Evolutionary conservation across 306 rosid genomes (phyloP), one percentile per base, ranked within the genome.

Genomic region (Morella rubra): DNA sequence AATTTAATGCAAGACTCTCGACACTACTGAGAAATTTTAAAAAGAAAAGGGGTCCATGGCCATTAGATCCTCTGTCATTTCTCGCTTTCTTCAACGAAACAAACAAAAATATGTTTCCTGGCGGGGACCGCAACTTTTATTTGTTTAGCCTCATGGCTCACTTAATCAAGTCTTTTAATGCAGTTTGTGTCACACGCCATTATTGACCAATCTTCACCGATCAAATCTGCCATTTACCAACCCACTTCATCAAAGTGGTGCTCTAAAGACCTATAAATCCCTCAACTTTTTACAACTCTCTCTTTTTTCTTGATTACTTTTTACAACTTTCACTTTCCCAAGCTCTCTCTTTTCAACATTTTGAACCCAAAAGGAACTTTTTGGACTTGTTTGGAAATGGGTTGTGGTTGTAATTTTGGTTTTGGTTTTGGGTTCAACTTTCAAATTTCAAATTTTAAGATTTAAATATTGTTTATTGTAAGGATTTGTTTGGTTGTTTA

Each of bases 171-270:
- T 42, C 27, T n/a, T 59, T 0, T 47, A 74, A 83, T 79, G 86
- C 71, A 69, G 18, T 74, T 44, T 76, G 78, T 76, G 85, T 87
- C 81, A 69, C 72, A 83, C 22, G 44, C 76, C 77, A 85, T 50
- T 59, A 59, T 61, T 45, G 3, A 24, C 37, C 32, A 59, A 5
- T 67, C 55, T 58, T 44, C 15, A 49, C 49, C 74, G 46, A 41
- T 76, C 77, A 52, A 18, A 58, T 58, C 3, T 54, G 56, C 42
- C 41, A 65, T 50, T n/a, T n/a, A n/a, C n/a, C n/a, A n/a, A n/a
- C 44, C 54, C 56, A 16, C 74, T 59, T 32, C 50, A n/a, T 27
- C 64, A 73, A 16, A 60, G 2, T 5, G 6, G 18, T 18, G 46
- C 62, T 45, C 64, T 61, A 41, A 44, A 76, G 14, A 69, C 59